Evolutionary conservation across 2,329 filamentous ascomycete genomes (phyloP), one percentile per base, ranked within the genome.

Genomic region (Diaporthe aspalathi): DNA sequence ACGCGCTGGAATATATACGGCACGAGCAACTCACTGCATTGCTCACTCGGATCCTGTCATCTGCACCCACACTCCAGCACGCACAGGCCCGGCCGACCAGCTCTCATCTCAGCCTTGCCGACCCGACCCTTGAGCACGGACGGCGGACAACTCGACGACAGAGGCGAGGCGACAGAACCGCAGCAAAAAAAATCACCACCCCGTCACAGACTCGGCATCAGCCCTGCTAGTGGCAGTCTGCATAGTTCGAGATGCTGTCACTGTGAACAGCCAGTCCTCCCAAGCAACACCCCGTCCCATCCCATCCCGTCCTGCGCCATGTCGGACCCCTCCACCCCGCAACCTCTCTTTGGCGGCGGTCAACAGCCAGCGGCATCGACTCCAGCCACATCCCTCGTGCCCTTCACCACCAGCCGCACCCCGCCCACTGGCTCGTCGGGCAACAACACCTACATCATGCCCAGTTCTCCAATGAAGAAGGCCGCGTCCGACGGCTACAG

Each of bases 361-460:
- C 57, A 50, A 47, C 32, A 43, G 22, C 56, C 40, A 49, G 70
- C 38, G 17, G 24, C 49, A 14, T 68, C 54, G 35, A 43, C 49
- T 74, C 78, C 80, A 68, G 63, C 75, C 32, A 77, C 76, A 40
- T 78, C 79, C 38, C 73, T 73, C 72, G 74, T 78, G 9, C 69
- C 77, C 71, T 71, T 77, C 73, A 69, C 74, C 69, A 27, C 62
- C 11, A 72, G 60, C 27, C 62, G 56, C 67, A 85, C 85, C 62
- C 86, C 86, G 14, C 81, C 82, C 47, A 86, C 86, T 32, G 83
- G 83, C 73, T 82, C 88, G 62, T 89, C 89, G n/a, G 87, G 85
- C 22, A 91, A 89, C 82, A 93, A 93, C 79, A 94, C 95, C 29
- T 97, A 95, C 84, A 91, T 97, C 78, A 96, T 98, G 93, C 92